Evolutionary conservation across 2,329 filamentous ascomycete species (phyloP), one percentile per base, ranked within the genome.

Genomic region (Zopfia rhizophila): DNA sequence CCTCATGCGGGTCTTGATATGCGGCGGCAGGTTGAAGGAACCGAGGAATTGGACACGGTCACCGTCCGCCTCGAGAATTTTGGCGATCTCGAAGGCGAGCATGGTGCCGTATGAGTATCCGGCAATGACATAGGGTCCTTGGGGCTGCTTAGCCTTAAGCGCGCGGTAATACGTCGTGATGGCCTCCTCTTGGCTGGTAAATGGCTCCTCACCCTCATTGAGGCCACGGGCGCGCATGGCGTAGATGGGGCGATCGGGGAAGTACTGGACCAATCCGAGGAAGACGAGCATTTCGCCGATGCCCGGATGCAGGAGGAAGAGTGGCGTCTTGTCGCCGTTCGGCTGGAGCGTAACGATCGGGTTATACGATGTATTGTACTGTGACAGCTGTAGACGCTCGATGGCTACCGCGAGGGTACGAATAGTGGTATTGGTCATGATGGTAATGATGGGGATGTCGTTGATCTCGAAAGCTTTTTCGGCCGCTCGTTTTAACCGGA

Each of bases 51-150:
- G 29, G 1, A 82, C 76, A 5, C 12, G 11, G 30, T 73, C 67
- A 0, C 69, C 71, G 2, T 61, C 42, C 0, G 27, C 29, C 36
- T 81, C 72, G 7, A 82, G 68, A 2, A 50, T 22, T 60, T 82
- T 82, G 10, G 72, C 66, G 0, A 78, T 59, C 55, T 82, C 80
- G 45, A 82, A 83, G 0, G 78, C 76, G 0, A 82, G 45, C 58
- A 79, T 79, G 0, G 68, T 53, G 2, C 81, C 80, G 53, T 76
- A 82, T 4, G 69, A 76, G 54, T 82, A 83, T 1, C 81, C 80
- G 0, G 76, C 75, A 1, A 83, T 57, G 0, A 76, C 76, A 50
- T 83, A 83, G 0, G 80, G 80, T 0, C 81, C 79, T 0, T 61
- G 11, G 0, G 79, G 78, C 45, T 83, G 80, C 1, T 45, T 47